Evolutionary conservation across 192 early-diverging fungal genomes (phyloP).

Genomic region (Coemansia sp.): DNA sequence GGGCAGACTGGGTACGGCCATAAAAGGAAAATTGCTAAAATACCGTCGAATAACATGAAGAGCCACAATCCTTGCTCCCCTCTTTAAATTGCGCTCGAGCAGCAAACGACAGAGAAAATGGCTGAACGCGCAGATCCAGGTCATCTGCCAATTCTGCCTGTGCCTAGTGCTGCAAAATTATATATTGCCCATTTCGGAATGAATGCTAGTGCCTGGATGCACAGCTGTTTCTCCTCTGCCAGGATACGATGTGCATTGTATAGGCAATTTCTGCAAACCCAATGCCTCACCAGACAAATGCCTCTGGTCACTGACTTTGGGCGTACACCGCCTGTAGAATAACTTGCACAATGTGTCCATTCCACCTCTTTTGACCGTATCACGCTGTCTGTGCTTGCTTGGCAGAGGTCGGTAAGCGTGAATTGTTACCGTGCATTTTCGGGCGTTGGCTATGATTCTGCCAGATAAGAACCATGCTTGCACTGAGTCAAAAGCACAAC

Average conservation of each 20-base stretch:
- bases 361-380: background rate
- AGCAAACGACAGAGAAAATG: background rate
- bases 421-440: constrained; percentile 1
- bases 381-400: background rate
- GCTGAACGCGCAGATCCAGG: background rate
- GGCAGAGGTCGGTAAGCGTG: background rate
- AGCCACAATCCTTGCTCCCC: background rate
- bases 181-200: background rate
- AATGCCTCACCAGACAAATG: background rate
- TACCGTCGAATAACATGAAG: background rate
- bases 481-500: background rate
- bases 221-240: background rate
- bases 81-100: background rate
- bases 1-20: background rate
- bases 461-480: background rate
- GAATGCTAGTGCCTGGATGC: background rate
- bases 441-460: background rate
- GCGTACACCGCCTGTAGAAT: background rate
- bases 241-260: background rate
- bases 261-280: too few species aligned
- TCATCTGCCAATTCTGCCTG: background rate
- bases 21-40: background rate
- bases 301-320: background rate
- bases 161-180: background rate
- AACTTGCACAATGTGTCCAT: background rate